Percentiles rank a stretch among this genome's conserved stretches.
phyloP scores from a whole-genome alignment of 202 grass and related monocot genomes.

The Digitaria exilis region DNA sequence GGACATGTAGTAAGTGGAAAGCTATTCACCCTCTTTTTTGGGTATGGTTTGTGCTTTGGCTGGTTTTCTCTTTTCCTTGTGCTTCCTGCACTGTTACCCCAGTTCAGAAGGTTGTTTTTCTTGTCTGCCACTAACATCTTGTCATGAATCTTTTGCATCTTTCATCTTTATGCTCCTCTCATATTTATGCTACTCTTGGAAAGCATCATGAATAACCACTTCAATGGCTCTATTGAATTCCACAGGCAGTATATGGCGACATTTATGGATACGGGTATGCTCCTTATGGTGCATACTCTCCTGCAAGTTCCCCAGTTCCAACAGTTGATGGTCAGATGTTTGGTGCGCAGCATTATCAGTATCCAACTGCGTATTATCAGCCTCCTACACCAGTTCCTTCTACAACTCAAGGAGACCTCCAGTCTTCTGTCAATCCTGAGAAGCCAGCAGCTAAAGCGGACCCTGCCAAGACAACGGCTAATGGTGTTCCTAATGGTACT shows the following conservation, averaged over 20 bases:
- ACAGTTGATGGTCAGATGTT: constrained; percentile 84
- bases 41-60: constrained; percentile 17
- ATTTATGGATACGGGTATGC: constrained; percentile 96
- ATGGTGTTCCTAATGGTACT: constrained; percentile 64
- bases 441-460: constrained; percentile 63
- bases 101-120: background rate
- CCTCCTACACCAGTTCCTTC: constrained; percentile 59
- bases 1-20: constrained; percentile 47
- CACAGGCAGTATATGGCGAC: constrained; percentile 87
- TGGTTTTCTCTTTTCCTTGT: constrained; percentile 19
- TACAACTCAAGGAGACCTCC: constrained; percentile 54
- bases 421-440: constrained; percentile 59
- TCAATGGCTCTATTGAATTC: constrained; percentile 8
- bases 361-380: constrained; percentile 76
- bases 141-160: constrained; percentile 16
- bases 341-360: constrained; percentile 81
- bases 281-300: constrained; percentile 77
- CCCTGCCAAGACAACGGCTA: constrained; percentile 50
- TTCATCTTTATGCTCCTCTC: background rate
- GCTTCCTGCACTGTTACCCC: background rate
- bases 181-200: constrained; percentile 4
- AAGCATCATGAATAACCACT: constrained; percentile 14
- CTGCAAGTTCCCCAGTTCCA: constrained; percentile 78
- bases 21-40: constrained; percentile 19
- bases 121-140: constrained; percentile 43